Evolutionary conservation across 192 early-diverging fungal species (phyloP).

Genomic region (Coemansia sp.): DNA sequence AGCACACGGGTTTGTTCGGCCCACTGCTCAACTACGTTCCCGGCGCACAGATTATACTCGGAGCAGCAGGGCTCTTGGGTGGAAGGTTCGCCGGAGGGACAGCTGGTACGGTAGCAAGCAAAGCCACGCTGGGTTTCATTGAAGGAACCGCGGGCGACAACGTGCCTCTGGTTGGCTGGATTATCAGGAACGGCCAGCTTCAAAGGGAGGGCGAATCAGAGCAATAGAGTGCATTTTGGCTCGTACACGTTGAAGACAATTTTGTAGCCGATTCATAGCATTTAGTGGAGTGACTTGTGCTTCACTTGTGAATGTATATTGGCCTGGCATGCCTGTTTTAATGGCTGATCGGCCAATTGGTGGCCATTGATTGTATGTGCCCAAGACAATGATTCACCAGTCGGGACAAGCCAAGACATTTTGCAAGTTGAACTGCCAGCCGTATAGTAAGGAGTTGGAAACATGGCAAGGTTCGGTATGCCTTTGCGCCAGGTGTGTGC

Average conservation of each 20-base stretch:
- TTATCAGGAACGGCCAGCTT: constrained; percentile 34
- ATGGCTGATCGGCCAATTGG: neutral
- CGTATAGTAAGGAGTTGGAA: neutral
- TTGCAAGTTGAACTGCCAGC: neutral
- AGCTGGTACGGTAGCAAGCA: constrained; percentile 38
- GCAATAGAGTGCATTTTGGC: too few relatives aligned
- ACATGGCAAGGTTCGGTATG: neutral
- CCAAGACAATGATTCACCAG: neutral
- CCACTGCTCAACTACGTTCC: constrained; percentile 41
- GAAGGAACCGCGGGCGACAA: constrained; percentile 35
- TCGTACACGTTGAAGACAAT: neutral
- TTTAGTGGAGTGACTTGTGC: neutral
- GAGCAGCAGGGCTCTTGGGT: constrained; percentile 36
- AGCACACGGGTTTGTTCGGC: constrained; percentile 36
- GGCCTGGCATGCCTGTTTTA: neutral
- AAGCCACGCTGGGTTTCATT: constrained; percentile 23
- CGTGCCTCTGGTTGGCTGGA: constrained; percentile 41
- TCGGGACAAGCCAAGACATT: neutral
- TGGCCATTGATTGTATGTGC: neutral
- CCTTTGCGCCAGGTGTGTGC: neutral
- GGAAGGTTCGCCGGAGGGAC: constrained; percentile 47
- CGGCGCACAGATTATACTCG: constrained; percentile 27
- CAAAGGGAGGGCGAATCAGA: neutral
- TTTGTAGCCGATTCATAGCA: neutral
- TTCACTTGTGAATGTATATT: neutral